Conservation (phyloP, 768 basidiomycete genomes). For the Chlorophyllum brunneum region DNA sequence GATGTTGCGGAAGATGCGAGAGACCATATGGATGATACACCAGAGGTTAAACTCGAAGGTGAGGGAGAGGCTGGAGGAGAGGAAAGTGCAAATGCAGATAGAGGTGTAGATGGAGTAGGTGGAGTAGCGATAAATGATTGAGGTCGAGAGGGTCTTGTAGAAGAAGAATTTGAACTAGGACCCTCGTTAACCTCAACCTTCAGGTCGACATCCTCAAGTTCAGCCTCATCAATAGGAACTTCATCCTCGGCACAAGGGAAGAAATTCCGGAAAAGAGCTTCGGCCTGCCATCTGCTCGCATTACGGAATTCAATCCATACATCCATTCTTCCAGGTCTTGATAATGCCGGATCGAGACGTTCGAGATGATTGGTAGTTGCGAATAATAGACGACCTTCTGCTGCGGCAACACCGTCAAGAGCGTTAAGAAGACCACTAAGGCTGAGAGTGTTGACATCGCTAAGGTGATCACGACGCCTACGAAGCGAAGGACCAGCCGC, state of each 20-base stretch:
- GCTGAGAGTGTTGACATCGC: conserved; percentile 78
- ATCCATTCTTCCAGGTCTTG: conserved; percentile 91
- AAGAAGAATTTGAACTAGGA: not conserved
- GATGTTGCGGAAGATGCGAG: conserved; percentile 38
- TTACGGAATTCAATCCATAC: conserved; percentile 91
- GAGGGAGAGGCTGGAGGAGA: conserved; percentile 23
- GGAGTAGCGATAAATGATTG: not conserved
- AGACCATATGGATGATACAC: conserved; percentile 32
- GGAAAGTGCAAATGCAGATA: not conserved
- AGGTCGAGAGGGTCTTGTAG: not conserved
- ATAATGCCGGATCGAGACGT: conserved; percentile 83
- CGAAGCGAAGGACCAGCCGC: conserved; percentile 26
- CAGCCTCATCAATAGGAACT: conserved; percentile 19
- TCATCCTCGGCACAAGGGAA: conserved; percentile 68
- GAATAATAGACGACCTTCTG: conserved; percentile 84
- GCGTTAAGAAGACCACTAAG: conserved; percentile 82
- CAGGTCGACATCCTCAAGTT: conserved; percentile 9
- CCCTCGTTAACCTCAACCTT: conserved; percentile 14
- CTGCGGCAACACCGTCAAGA: conserved; percentile 81
- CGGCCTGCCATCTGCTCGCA: conserved; percentile 81
- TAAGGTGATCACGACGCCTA: conserved; percentile 51
- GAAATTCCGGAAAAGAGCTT: conserved; percentile 85
- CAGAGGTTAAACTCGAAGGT: not conserved
- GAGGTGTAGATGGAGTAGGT: not conserved
- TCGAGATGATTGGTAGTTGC: conserved; percentile 93